Conservation (phyloP, 768 basidiomycete genomes). For the Chalciporus piperatus region DNA sequence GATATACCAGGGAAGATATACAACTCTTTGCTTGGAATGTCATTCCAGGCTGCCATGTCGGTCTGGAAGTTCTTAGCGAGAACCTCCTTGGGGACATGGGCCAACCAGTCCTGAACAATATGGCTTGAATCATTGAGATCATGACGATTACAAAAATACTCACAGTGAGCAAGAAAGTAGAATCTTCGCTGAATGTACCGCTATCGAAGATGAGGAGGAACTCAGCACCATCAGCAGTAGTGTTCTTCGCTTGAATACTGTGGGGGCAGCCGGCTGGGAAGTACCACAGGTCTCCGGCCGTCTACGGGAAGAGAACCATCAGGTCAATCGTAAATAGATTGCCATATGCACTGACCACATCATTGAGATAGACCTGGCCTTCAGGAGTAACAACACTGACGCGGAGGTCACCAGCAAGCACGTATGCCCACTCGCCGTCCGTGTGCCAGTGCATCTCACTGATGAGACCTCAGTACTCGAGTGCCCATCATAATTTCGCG, state of each 20-base stretch:
- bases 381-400: constrained; percentile 52
- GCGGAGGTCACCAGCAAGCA: constrained; percentile 46
- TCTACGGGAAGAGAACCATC: constrained; percentile 10
- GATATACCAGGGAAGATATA: constrained; percentile 52
- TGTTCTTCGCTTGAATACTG: constrained; percentile 51
- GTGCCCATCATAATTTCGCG: not conserved
- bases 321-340: constrained; percentile 18
- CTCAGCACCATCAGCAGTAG: constrained; percentile 45
- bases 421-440: constrained; percentile 50
- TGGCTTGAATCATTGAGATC: not conserved
- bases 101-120: constrained; percentile 57
- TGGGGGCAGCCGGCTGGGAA: constrained; percentile 59
- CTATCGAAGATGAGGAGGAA: constrained; percentile 48
- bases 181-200: constrained; percentile 52
- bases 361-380: constrained; percentile 50
- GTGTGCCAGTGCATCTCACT: constrained; percentile 47
- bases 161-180: constrained; percentile 46
- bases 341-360: constrained; percentile 40
- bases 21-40: constrained; percentile 51
- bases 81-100: constrained; percentile 57
- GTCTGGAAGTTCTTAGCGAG: constrained; percentile 64
- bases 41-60: constrained; percentile 45
- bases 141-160: not conserved
- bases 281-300: constrained; percentile 53
- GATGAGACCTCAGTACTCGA: constrained; percentile 5